phyloP scores from a whole-genome alignment of 1,284 basidiomycete genomes.

The Austroboletus olivaceoglutinosus region DNA sequence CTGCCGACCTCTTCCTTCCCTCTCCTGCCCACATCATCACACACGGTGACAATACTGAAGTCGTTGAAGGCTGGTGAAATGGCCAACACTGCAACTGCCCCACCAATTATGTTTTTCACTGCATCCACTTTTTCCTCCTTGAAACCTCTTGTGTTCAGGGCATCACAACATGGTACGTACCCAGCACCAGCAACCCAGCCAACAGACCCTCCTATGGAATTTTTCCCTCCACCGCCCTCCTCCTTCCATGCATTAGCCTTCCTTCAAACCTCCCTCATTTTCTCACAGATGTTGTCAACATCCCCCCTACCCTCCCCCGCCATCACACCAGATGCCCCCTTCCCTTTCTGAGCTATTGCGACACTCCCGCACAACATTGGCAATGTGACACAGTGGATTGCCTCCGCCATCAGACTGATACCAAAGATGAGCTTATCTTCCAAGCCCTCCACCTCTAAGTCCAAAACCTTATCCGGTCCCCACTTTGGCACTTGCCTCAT shows the following conservation, averaged over 20 bases:
- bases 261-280: neutral
- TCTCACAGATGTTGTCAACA: neutral
- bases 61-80: constrained; percentile 43
- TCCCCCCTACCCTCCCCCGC: neutral
- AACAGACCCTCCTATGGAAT: constrained; percentile 18
- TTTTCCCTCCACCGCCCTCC: constrained; percentile 5
- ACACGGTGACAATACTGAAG: constrained; percentile 38
- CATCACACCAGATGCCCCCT: neutral
- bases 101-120: constrained; percentile 20
- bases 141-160: neutral
- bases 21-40: constrained; percentile 9
- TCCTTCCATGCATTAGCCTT: constrained; percentile 19
- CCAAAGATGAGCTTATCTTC: no score
- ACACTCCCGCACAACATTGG: no score
- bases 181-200: constrained; percentile 22
- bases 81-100: constrained; percentile 31
- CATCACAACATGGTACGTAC: constrained; percentile 33
- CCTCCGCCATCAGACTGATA: no score
- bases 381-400: no score
- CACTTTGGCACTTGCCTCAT: no score
- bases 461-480: no score
- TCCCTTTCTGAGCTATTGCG: no score
- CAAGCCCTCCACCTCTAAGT: no score
- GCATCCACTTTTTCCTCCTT: constrained; percentile 16
- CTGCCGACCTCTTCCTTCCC: rapidly evolving